Evolutionary conservation across 2,329 filamentous ascomycete genomes (phyloP), one percentile per base, ranked within the genome.

Genomic region (Fusarium bactridioides): DNA sequence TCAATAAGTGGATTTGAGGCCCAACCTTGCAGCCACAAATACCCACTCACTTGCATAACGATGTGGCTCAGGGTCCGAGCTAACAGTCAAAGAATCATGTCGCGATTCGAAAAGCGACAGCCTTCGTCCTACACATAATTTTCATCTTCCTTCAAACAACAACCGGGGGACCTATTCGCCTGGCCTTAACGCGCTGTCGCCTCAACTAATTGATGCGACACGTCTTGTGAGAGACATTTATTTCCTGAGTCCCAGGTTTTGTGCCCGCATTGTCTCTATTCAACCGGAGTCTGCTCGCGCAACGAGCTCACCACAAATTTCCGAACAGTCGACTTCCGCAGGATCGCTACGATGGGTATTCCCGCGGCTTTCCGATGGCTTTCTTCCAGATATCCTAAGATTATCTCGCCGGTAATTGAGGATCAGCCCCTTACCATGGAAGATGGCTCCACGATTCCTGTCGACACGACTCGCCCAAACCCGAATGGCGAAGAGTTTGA

Each of bases 401-500:
- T 98, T 80, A 93, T 98, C 74, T 96, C 93, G 15, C 89, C 92
- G 11, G 96, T 99, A 61, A 88, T 95, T 63, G 96, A 99, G 85
- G 94, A 98, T 71, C 87, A 90, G 75, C 93, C 95, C 15, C 86
- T 92, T 62, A 91, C 91, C 73, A 90, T 98, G 82, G 87, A 89
- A 15, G 94, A 97, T 87, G 95, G 94, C 74, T 88, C 91, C 47
- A 87, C 89, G 75, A 92, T 98, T 64, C 96, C 96, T 5, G 90
- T 98, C 69, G 94, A 99, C 80, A 91, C 90, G 16, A 94, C 92
- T 11, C 86, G 89, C 43, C 91, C 94, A 10, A 99, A 99, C 79
- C 97, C 97, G 6, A 99, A 99, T 83, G 94, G 94, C 80, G 95
- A 98, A 83, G 96, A 99, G 82, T 93, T 97, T 79, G 95, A 99